Evolutionary conservation across 805 yeast genomes (phyloP), one percentile per base, ranked within the genome.

Genomic region (Nakazawaea holstii): DNA sequence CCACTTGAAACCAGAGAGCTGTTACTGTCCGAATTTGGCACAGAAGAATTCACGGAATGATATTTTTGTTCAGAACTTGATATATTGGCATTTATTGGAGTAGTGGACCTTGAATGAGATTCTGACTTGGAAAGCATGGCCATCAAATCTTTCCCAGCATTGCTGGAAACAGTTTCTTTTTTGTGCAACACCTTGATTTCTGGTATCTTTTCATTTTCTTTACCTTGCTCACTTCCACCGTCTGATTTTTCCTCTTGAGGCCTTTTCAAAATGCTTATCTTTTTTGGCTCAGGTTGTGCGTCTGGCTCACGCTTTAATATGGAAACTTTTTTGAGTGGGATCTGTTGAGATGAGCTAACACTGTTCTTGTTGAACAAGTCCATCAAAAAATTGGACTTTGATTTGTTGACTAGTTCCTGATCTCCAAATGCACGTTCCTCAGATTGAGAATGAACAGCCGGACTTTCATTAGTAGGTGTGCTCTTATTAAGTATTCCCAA

Each of bases 401-500:
- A 41, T 14, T 29, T 11, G 5, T 53, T 43, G 6, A 40, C 39
- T 14, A 36, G n/a, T 17, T 50, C 45, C 17, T 32, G 27, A 15
- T 41, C 35, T 4, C 49, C 45, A 46, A 41, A 30, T 15, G 35
- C 35, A 31, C 37, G 13, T 5, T 9, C 14, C 24, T 13, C 20
- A 9, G 11, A 17, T 11, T 17, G 35, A 6, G 4, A 14, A 6
- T 13, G 35, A 13, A 35, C 39, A 4, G 9, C 15, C 7, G 36
- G 35, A n/a, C 38, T 9, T 20, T 46, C 37, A 28, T 37, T 24
- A 9, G 48, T 29, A 2, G 53, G 31, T n/a, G 53, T 51, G 32
- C 53, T 53, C 9, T 57, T 52, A 14, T 57, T 61, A 35, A 61
- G 47, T 27, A 65, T 54, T 39, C 62, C 58, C 45, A 67, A 49